Percentiles rank a stretch among this genome's conserved stretches.
Evolutionary conservation across 2,329 filamentous ascomycete genomes (phyloP).

Genomic region (Pseudophaeomoniella oleicola): DNA sequence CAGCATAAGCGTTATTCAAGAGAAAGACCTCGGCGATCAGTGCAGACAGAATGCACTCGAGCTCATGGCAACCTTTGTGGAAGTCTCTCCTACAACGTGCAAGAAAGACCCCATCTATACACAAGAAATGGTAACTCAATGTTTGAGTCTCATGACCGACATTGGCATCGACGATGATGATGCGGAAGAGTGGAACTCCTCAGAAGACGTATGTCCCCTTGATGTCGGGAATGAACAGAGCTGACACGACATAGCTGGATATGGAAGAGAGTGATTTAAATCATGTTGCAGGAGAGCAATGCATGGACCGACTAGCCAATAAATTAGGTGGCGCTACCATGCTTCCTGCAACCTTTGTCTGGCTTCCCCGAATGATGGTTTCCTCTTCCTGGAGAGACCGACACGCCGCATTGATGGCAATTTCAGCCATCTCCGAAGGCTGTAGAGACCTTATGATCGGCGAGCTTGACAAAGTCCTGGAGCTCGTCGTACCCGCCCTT

Average conservation of each 20-base stretch:
- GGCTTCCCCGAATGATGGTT: constrained; percentile 95
- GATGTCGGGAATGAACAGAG: constrained; percentile 8
- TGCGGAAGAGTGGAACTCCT: constrained; percentile 80
- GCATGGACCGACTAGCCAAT: constrained; percentile 94
- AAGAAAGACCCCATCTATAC: constrained; percentile 87
- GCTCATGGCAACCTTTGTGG: constrained; percentile 94
- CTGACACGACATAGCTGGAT: constrained; percentile 49
- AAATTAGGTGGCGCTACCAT: constrained; percentile 93
- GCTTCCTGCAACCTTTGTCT: constrained; percentile 83
- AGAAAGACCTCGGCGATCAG: constrained; percentile 84
- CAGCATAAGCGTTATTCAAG: constrained; percentile 82
- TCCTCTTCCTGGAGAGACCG: constrained; percentile 89
- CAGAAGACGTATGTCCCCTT: constrained; percentile 59
- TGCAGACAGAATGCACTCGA: constrained; percentile 90
- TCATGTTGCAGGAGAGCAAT: constrained; percentile 94
- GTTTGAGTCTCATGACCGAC: constrained; percentile 94
- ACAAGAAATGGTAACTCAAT: constrained; percentile 95
- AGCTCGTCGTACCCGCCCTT: constrained; percentile 84
- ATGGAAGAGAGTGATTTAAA: constrained; percentile 93
- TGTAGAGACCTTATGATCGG: constrained; percentile 92
- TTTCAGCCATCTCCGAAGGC: constrained; percentile 94
- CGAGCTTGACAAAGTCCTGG: constrained; percentile 84
- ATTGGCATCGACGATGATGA: constrained; percentile 90
- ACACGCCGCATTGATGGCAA: constrained; percentile 95
- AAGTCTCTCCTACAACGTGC: constrained; percentile 88